phyloP scores from a whole-genome alignment of 2,329 filamentous ascomycete species.

The Aspergillus arachidicola region DNA sequence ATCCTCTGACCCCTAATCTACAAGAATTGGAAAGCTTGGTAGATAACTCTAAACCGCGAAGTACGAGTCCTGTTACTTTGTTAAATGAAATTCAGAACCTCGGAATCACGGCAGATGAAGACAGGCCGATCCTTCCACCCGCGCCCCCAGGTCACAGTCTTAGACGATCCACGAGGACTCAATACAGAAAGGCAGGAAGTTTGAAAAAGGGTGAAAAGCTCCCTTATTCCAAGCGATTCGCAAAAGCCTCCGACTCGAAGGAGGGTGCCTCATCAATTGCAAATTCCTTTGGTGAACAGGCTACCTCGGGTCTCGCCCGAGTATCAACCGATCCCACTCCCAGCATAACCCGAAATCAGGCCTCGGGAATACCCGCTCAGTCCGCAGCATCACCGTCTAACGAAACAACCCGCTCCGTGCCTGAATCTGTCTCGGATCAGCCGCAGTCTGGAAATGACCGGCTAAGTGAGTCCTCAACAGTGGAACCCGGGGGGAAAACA shows the following conservation, averaged over 20 bases:
- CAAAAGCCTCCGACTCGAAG: conserved; percentile 65
- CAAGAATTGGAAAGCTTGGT: conserved; percentile 77
- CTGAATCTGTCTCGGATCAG: conserved; percentile 33
- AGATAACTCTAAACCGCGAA: conserved; percentile 72
- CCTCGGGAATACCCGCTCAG: conserved; percentile 43
- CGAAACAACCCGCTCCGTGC: conserved; percentile 27
- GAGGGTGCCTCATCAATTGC: conserved; percentile 48
- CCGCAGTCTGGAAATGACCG: conserved; percentile 24
- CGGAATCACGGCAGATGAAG: conserved; percentile 58
- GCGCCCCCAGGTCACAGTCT: conserved; percentile 74
- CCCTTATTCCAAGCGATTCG: conserved; percentile 73
- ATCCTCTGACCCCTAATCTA: conserved; percentile 64
- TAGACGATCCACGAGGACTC: conserved; percentile 87
- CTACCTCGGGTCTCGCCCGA: conserved; percentile 36
- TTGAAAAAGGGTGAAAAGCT: conserved; percentile 75
- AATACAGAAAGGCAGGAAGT: conserved; percentile 80
- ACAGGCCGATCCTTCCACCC: conserved; percentile 83
- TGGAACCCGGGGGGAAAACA: conserved; percentile 35
- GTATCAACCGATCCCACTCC: conserved; percentile 42
- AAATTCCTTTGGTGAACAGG: conserved; percentile 35
- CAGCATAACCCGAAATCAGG: conserved; percentile 43
- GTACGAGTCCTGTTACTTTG: conserved; percentile 65
- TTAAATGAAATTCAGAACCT: conserved; percentile 45
- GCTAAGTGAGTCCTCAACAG: conserved; percentile 21
- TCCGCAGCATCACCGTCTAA: conserved; percentile 23